phyloP scores from a whole-genome alignment of 2,329 filamentous ascomycete species.

The Chalaropsis ovoidea region DNA sequence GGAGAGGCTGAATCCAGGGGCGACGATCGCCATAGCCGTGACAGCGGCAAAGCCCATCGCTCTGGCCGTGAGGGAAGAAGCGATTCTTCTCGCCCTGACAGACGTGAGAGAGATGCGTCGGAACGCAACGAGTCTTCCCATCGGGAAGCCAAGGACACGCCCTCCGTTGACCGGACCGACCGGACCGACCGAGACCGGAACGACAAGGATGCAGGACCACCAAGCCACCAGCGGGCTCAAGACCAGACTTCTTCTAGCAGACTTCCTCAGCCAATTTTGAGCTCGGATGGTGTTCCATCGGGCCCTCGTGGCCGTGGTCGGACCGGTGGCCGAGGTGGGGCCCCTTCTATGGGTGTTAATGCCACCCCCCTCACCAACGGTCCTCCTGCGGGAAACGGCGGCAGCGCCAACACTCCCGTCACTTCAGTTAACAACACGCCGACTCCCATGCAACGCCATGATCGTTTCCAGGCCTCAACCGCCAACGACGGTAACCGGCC shows the following conservation, averaged over 20 bases:
- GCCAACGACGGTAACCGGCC: constrained; percentile 8
- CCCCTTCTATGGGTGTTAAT: constrained; percentile 8
- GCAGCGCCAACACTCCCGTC: constrained; percentile 1
- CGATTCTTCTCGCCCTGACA: constrained; percentile 43
- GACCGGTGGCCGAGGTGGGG: constrained; percentile 2
- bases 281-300: constrained; percentile 27
- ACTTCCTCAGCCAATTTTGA: constrained; percentile 13
- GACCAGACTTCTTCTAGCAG: constrained; percentile 31
- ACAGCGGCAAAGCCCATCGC: constrained; percentile 30
- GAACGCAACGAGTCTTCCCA: constrained; percentile 32
- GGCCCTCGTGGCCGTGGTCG: constrained; percentile 29
- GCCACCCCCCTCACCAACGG: neutral
- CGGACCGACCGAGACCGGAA: constrained; percentile 9
- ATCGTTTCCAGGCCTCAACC: constrained; percentile 16
- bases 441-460: constrained; percentile 17
- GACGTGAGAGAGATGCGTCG: constrained; percentile 31
- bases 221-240: constrained; percentile 44
- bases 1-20: constrained; percentile 10
- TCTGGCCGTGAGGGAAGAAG: constrained; percentile 31
- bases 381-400: neutral
- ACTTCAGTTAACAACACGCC: constrained; percentile 13
- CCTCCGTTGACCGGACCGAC: constrained; percentile 4
- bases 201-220: constrained; percentile 33
- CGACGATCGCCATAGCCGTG: constrained; percentile 21
- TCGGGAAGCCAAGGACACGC: constrained; percentile 24